Evolutionary conservation across 805 yeast genomes (phyloP), one percentile per base, ranked within the genome.

Genomic region (Teunomyces lycoperdinae): DNA sequence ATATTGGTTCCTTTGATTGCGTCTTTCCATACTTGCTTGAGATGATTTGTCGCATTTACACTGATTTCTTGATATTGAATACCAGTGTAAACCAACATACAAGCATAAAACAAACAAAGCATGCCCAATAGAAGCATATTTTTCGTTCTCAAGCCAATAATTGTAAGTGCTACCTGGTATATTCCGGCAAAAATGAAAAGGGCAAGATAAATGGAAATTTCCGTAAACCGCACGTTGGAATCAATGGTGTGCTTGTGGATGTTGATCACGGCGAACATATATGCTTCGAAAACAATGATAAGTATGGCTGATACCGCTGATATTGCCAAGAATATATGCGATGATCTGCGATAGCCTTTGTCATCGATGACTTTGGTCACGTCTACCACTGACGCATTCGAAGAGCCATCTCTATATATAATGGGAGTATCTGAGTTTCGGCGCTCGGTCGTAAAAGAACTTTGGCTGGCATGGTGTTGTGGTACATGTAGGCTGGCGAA

Each of bases 151-250:
- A 77, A 56, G 2, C 78, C 79, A 20, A 74, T 61, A 9, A 58
- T 46, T 1, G 78, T 62, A 34, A 77, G 58, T 2, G 64, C 44
- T 17, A 73, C 58, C 48, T 74, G 80, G 55, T 67, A 77, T 5
- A 75, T 30, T 28, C 67, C 73, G 4, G 79, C 77, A 54, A 77
- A 77, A 31, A 75, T 71, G 55, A 75, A 76, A n/a, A 77, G 61
- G 1, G 80, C 76, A 47, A 77, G 57, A 54, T 67, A 76, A 14
- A 77, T 74, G 34, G 70, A 61, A 48, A 71, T 52, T 50, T 71
- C 64, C 34, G 60, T 50, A 43, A 62, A 66, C 29, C 54, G 46
- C 4, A 31, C 43, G 44, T 59, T 47, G 42, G 50, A 53, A 17
- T 60, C 49, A 38, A 61, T 49, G 17, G 47, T 45, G 28, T 50